A percentile compares a stretch with the other conserved stretches of the same genome.
These are phyloP conservation scores for Lasiosphaeria miniovina DNA, from an alignment of 495 filamentous ascomycete species.

Conservation along the genomic window DNA sequence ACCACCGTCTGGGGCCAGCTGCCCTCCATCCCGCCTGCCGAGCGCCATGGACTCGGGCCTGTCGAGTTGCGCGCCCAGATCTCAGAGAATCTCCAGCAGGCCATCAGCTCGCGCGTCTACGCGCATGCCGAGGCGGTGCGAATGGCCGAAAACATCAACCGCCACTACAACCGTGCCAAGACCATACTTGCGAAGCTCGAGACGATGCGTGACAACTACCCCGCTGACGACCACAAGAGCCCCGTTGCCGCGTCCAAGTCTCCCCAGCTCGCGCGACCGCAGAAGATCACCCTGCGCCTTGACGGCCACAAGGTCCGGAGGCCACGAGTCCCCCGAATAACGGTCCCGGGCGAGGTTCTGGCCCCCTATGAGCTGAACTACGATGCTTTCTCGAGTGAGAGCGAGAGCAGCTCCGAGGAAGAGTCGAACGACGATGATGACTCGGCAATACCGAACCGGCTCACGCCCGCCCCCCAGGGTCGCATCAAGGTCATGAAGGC, in stretches of 20 bases:
- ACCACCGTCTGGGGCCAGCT: constrained; percentile 71
- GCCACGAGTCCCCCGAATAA: constrained; percentile 46
- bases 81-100: constrained; percentile 68
- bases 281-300: constrained; percentile 62
- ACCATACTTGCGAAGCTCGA: constrained; percentile 81
- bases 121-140: constrained; percentile 80
- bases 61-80: constrained; percentile 69
- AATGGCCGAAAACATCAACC: constrained; percentile 70
- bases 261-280: constrained; percentile 55
- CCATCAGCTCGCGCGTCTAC: constrained; percentile 71
- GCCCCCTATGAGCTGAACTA: constrained; percentile 56
- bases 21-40: constrained; percentile 54
- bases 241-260: constrained; percentile 45
- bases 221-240: constrained; percentile 52
- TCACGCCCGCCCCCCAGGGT: constrained; percentile 32
- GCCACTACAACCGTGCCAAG: constrained; percentile 71
- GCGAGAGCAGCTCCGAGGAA: constrained; percentile 40
- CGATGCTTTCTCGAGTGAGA: constrained; percentile 45
- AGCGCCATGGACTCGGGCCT: constrained; percentile 32
- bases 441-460: constrained; percentile 27
- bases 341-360: constrained; percentile 56
- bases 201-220: constrained; percentile 60
- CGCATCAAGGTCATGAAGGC: constrained; percentile 43
- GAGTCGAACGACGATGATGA: constrained; percentile 35
- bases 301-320: constrained; percentile 50